Evolutionary conservation across 306 rosid genomes (phyloP).

Genomic region (Sindora glabra): DNA sequence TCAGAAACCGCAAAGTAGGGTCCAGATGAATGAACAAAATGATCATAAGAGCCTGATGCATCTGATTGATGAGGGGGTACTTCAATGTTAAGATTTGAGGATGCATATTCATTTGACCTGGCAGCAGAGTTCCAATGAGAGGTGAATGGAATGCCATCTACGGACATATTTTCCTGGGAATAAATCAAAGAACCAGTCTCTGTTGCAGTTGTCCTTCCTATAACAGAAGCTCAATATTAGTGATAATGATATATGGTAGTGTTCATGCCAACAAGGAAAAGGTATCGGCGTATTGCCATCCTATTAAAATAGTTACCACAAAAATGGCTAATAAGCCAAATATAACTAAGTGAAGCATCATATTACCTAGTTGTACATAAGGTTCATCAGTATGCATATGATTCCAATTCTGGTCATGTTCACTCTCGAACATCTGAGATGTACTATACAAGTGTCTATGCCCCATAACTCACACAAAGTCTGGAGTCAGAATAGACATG

Average conservation of each 20-base stretch:
- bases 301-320: too few relatives aligned
- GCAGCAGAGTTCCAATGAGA: constrained; percentile 53
- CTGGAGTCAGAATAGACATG: constrained; percentile 14
- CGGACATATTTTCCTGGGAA: constrained; percentile 54
- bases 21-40: constrained; percentile 52
- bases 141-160: constrained; percentile 43
- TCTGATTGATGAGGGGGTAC: constrained; percentile 54
- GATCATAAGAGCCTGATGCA: constrained; percentile 53
- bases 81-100: constrained; percentile 44
- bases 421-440: constrained; percentile 56
- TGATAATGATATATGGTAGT: too few relatives aligned
- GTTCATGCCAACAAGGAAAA: neutral
- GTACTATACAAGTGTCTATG: constrained; percentile 62
- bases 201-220: constrained; percentile 49
- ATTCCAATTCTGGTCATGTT: constrained; percentile 75
- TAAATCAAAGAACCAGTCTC: constrained; percentile 50
- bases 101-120: constrained; percentile 54
- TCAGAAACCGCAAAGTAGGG: constrained; percentile 39
- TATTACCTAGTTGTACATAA: constrained; percentile 51
- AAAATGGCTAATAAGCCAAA: neutral
- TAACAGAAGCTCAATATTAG: constrained; percentile 14
- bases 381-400: constrained; percentile 63
- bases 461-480: constrained; percentile 51
- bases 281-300: too few relatives aligned
- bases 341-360: constrained; percentile 9